These are phyloP conservation scores for Prunus mume DNA, from an alignment of 306 rosid species.

Conservation along the genomic window DNA sequence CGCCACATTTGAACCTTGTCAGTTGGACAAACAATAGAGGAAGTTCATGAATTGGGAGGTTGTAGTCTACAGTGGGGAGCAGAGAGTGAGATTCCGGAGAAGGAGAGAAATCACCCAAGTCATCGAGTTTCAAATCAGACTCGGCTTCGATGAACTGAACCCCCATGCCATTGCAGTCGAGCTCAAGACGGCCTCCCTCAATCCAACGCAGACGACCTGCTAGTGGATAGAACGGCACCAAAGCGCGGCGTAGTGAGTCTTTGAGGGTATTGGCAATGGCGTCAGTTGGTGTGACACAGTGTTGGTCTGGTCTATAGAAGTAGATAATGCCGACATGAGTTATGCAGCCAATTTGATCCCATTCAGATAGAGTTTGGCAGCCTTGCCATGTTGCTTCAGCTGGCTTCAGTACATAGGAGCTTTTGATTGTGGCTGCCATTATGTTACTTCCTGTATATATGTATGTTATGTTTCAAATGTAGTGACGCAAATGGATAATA, in stretches of 20 bases:
- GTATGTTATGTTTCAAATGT: too few relatives aligned
- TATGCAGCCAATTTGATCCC: constrained; percentile 49
- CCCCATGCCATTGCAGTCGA: constrained; percentile 54
- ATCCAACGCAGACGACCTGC: constrained; percentile 61
- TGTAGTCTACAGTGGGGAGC: constrained; percentile 39
- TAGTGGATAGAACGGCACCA: constrained; percentile 48
- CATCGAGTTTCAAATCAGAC: constrained; percentile 20
- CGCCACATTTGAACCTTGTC: constrained; percentile 56
- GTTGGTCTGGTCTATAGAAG: constrained; percentile 34
- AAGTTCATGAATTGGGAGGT: constrained; percentile 40
- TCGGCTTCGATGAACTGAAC: constrained; percentile 46
- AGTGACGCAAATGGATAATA: too few relatives aligned
- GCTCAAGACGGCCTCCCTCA: constrained; percentile 41
- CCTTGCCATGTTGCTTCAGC: constrained; percentile 41
- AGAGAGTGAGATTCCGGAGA: constrained; percentile 16
- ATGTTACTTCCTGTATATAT: not conserved
- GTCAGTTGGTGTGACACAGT: not conserved
- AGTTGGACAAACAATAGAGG: constrained; percentile 46
- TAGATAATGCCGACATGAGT: constrained; percentile 48
- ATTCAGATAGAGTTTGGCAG: constrained; percentile 36
- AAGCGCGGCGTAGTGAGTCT: constrained; percentile 27
- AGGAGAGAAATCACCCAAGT: constrained; percentile 37
- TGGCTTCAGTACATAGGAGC: constrained; percentile 31
- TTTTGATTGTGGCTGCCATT: constrained; percentile 38
- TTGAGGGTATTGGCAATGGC: constrained; percentile 33